Conservation (phyloP, 805 yeast species). For the Zygoascus biomembranicola region DNA sequence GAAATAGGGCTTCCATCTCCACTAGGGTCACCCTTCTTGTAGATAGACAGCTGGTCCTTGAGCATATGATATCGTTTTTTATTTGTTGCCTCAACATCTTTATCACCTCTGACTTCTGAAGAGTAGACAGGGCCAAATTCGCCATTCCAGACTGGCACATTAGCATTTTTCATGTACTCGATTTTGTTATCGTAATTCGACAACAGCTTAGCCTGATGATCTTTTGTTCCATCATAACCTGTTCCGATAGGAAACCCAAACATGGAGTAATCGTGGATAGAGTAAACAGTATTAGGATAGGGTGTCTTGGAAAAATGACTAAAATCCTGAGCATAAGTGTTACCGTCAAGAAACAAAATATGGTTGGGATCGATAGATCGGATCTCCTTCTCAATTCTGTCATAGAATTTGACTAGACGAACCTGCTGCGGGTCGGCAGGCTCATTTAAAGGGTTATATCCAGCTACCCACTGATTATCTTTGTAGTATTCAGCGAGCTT, state of each 20-base stretch:
- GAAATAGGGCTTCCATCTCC: constrained; percentile 39
- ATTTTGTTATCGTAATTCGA: constrained; percentile 37
- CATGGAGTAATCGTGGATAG: constrained; percentile 41
- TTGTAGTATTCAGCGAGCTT: constrained; percentile 39
- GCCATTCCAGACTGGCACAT: constrained; percentile 48
- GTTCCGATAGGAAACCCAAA: constrained; percentile 37
- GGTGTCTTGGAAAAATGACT: constrained; percentile 35
- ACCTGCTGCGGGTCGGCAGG: constrained; percentile 40
- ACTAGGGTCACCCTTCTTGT: constrained; percentile 40
- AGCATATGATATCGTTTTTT: constrained; percentile 35
- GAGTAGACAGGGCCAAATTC: constrained; percentile 47
- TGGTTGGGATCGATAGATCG: constrained; percentile 42
- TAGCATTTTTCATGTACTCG: constrained; percentile 33
- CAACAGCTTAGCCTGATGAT: constrained; percentile 31
- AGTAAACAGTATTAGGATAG: constrained; percentile 40
- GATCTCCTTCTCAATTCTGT: constrained; percentile 32
- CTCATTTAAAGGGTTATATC: constrained; percentile 48
- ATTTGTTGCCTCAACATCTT: constrained; percentile 32
- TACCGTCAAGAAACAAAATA: constrained; percentile 42
- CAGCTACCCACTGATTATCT: constrained; percentile 43
- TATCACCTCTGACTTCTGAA: constrained; percentile 34
- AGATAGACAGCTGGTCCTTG: constrained; percentile 39
- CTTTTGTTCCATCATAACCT: constrained; percentile 31
- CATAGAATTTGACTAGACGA: constrained; percentile 35
- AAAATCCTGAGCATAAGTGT: constrained; percentile 45